Base-by-base conservation (phyloP, 2,329 filamentous ascomycete species). In the Fusarium fujikuroi region DNA sequence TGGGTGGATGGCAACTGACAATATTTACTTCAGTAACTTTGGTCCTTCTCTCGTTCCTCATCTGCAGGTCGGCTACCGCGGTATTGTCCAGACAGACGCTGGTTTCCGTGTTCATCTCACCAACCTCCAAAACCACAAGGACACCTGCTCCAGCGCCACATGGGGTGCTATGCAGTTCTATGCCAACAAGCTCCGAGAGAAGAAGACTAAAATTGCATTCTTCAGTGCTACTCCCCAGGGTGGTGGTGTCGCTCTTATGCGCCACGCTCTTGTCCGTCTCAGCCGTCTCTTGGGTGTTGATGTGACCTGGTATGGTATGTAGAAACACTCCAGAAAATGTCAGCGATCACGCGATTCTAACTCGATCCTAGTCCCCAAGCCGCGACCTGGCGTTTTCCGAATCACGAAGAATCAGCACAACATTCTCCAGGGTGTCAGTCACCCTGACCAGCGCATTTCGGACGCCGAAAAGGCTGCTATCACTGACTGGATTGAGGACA, bases 341-440 rank as follows among this genome's bases (percentile, higher is more conserved):
- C 16, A 11, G 12, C 2, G 6, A 11, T 19, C 14, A 6, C 23
- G 10, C 9, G 12, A 39, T 39, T 37, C 62, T 75, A 4, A 75
- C 50, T 30, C 2, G 4, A 21, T 30, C 30, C 37, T 32, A 87
- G 93, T 95, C 2, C 93, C 93, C 11, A 94, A 94, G 80, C 93
- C 93, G 28, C 91, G 92, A 57, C 92, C 92, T 7, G 91, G 92
- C 21, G 90, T 95, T 16, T 96, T 96, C 82, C 88, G 93, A 57
- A 92, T 94, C 81, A 96, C 93, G 74, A 96, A 96, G 83, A 95
- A 92, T 74, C 92, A 95, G 75, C 93, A 96, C 88, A 96, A 96
- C 82, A 95, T 95, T 72, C 89, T 96, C 6, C 93, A 96, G 82
- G 93, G 93, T 14, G 93, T 95, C 46, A 90, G 90, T 44, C 85